Evolutionary conservation across 2,329 filamentous ascomycete genomes (phyloP), one percentile per base, ranked within the genome.

Genomic region (Trichoderma polysporum): DNA sequence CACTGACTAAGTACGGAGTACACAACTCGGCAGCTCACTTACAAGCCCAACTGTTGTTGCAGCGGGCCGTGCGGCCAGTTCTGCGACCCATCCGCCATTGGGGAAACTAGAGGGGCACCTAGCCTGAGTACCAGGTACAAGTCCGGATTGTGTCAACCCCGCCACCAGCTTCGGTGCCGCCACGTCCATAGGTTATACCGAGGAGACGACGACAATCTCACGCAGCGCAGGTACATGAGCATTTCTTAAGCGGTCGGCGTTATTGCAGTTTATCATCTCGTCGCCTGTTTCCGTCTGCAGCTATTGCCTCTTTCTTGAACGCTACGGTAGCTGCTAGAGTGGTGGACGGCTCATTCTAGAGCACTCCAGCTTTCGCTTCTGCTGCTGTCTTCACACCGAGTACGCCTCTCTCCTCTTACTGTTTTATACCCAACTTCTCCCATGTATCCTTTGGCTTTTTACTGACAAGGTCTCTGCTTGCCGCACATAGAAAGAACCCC

Each of bases 11-110:
- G n/a, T n/a, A n/a, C n/a, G n/a, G n/a, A n/a, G 41, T 45, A 22
- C 27, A n/a, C 6, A 13, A 8, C 15, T 10, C 50, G 60, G 37
- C 50, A 64, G 27, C 58, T 61, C 58, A 56, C 50, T 56, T 64
- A 45, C 47, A 35, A 45, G n/a, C 12, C 60, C 60, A 54, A 37
- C 50, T 9, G 19, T 47, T 31, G 27, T 63, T 64, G 45, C 60
- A 52, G 66, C 61, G 66, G 65, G 68, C 66, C 54, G 65, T 65
- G 70, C 71, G 68, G 71, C 71, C 70, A 60, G 29, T 68, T 70
- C 70, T 71, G 70, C 70, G 69, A 71, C 68, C 69, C 39, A 29
- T 59, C 66, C 35, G 60, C 33, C 35, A 47, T 65, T 65, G 58
- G 52, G 49, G 61, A 67, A 67, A 37, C 47, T n/a, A 58, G 62